Evolutionary conservation across 768 basidiomycete species (phyloP).

Genomic region (Lactarius psammicola): DNA sequence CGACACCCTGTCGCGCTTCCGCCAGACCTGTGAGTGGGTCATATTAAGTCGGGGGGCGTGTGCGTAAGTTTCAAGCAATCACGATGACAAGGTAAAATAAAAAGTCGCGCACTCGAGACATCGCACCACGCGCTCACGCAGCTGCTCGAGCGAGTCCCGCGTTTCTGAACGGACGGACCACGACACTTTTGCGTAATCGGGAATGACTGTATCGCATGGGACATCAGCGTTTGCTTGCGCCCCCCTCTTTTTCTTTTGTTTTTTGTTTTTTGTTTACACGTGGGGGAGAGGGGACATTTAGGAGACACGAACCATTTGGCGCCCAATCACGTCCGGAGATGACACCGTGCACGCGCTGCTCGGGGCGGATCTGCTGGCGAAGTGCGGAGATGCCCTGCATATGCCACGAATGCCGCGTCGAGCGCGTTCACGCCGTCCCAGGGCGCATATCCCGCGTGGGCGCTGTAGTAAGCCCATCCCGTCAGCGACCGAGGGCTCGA

Average conservation of each 20-base stretch:
- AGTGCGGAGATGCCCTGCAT: conserved; percentile 74
- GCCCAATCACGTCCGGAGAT: conserved; percentile 67
- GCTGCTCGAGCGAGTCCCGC: conserved; percentile 49
- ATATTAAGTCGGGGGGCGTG: too few relatives aligned
- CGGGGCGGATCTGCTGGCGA: conserved; percentile 84
- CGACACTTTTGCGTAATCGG: conserved; percentile 73
- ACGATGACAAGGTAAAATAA: background rate
- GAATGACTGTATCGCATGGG: conserved; percentile 59
- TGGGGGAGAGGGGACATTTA: too few relatives aligned
- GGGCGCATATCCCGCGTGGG: conserved; percentile 77
- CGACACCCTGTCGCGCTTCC: conserved; percentile 25
- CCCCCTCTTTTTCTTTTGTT: background rate
- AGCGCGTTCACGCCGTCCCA: conserved; percentile 88
- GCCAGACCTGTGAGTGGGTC: conserved; percentile 10
- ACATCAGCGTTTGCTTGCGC: background rate
- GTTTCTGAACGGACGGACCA: conserved; percentile 74
- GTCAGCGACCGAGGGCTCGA: background rate
- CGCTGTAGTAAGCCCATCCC: conserved; percentile 43
- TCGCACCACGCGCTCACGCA: conserved; percentile 58
- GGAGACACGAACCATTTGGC: conserved; percentile 56
- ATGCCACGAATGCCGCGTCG: conserved; percentile 85
- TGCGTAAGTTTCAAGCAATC: background rate
- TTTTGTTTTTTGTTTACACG: too few relatives aligned
- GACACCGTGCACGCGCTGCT: conserved; percentile 75
- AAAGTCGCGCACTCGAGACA: conserved; percentile 65